A percentile compares a stretch with the other conserved stretches of the same genome.
phyloP scores from a whole-genome alignment of 1,284 basidiomycete genomes.

The Meira miltonrushii region DNA sequence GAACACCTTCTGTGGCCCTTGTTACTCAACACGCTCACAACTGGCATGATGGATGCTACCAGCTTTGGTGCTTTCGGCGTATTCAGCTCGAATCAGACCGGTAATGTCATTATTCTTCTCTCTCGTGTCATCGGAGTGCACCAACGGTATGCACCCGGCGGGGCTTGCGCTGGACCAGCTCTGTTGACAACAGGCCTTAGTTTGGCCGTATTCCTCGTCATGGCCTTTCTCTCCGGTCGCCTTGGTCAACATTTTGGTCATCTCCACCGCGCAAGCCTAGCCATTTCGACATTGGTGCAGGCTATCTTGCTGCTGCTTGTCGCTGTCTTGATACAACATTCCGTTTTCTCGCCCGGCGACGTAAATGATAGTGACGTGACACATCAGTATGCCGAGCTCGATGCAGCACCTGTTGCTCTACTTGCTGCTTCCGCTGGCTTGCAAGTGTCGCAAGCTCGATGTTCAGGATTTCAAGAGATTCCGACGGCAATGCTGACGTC shows the following conservation, averaged over 20 bases:
- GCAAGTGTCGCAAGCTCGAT: constrained; percentile 9
- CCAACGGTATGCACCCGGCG: background rate
- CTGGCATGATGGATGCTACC: constrained; percentile 1
- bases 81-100: constrained; percentile 7
- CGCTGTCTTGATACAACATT: background rate
- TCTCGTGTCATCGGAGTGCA: constrained; percentile 4
- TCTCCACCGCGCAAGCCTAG: background rate
- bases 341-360: background rate
- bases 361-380: background rate
- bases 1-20: background rate
- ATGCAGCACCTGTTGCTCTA: constrained; percentile 4
- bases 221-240: constrained; percentile 7
- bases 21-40: constrained; percentile 1
- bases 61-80: constrained; percentile 3
- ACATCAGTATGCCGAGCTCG: background rate
- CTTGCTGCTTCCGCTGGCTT: constrained; percentile 5
- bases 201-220: constrained; percentile 2
- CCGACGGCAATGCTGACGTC: constrained; percentile 9
- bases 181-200: constrained; percentile 8
- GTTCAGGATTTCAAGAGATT: constrained; percentile 7
- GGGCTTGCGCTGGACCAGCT: background rate
- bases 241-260: background rate
- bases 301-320: constrained; percentile 1
- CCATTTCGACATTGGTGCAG: background rate
- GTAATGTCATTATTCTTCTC: constrained; percentile 6